Evolutionary conservation across 306 rosid genomes (phyloP), one percentile per base, ranked within the genome.

Genomic region (Vigna radiata): DNA sequence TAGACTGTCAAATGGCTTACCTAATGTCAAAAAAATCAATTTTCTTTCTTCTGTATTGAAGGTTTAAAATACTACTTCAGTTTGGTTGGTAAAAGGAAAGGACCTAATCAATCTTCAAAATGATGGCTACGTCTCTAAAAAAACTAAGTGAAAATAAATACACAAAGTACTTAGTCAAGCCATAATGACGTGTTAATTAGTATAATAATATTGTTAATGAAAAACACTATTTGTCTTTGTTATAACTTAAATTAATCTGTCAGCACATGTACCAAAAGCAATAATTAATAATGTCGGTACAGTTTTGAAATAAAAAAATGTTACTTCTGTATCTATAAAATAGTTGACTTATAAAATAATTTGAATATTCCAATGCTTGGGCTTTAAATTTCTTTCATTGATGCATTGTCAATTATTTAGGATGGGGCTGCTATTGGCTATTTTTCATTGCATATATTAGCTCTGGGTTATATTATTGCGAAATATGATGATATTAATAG

Each of bases 311-410:
- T 50, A n/a, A 11, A 50, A n/a, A 33, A 36, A 33, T 17, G 11
- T 50, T 10, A 9, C 47, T n/a, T 17, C 5, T 14, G 39, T 58
- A 25, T 58, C 43, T 27, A 46, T 60, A 3, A 73, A 73, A 27
- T 47, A 41, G 61, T 75, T 75, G 81, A 68, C 61, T 55, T 7
- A 4, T 4, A 25, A 68, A n/a, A 27, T 1, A 48, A 12, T 50
- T 76, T 64, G 72, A 75, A 75, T 63, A 36, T 31, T 62, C 25
- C 80, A 19, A 62, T 18, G 13, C 29, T 15, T 43, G 12, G 0
- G 5, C 13, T 44, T 43, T n/a, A 8, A 10, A 10, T 43, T 29
- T 12, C 13, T 18, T 29, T 61, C 19, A 14, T 6, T 25, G 66
- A 29, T 29, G 16, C 5, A 2, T 17, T 52, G 7, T 52, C 25